Evolutionary conservation across 2,329 filamentous ascomycete genomes (phyloP), one percentile per base, ranked within the genome.

Genomic region (Penicillium sp.): DNA sequence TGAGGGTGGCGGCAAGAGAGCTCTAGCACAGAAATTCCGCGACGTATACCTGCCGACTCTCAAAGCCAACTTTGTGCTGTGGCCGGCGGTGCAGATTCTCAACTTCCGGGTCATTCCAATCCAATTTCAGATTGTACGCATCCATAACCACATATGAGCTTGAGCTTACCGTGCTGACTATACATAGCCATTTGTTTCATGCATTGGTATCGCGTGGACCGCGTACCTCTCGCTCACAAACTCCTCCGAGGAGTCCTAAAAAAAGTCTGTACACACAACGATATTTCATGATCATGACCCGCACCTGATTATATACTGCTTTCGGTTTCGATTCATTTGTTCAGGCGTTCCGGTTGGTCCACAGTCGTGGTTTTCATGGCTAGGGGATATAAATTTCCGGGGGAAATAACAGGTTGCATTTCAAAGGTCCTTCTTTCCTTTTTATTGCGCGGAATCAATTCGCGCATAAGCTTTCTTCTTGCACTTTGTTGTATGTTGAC

Each of bases 21-120:
- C 90, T 8, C 83, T 99, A 49, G 78, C 82, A 60, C 84, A 88
- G 72, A 99, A 99, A 81, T 87, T 99, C 67, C 85, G 90, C 69
- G 93, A 97, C 71, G 93, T 98, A 77, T 99, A 96, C 73, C 75
- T 97, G 56, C 92, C 93, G 14, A 93, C 95, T 9, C 81, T 99
- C 64, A 96, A 97, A 81, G 93, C 93, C 66, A 99, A 99, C 77
- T 99, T 89, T 69, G 81, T 96, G 67, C 84, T 99, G 24, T 99
- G 95, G 95, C 95, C 95, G 24, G 86, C 90, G 6, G 95, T 99
- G 45, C 95, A 99, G 79, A 87, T 98, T 62, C 84, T 99, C 78
- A 99, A 99, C 80, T 99, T 99, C 79, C 86, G 93, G 29, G 73
- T 98, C 65, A 91, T 99, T 82, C 95, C 95, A 14, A 88, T 98